These are phyloP conservation scores for Anisogramma anomala DNA, from an alignment of 2,329 filamentous ascomycete species.

Conservation along the genomic window DNA sequence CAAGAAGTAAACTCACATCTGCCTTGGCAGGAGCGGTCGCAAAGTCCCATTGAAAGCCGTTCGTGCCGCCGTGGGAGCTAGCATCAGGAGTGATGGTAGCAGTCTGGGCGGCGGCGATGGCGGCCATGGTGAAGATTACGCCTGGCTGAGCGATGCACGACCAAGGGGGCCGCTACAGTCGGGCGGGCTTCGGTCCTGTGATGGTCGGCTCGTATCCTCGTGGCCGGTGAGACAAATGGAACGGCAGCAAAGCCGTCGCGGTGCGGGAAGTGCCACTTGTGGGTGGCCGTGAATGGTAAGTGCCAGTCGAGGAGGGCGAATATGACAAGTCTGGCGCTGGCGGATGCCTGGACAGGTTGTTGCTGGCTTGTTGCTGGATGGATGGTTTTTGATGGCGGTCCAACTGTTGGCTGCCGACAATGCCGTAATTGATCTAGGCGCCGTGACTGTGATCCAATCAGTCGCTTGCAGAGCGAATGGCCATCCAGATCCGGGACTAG, in stretches of 20 bases:
- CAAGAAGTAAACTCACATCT: constrained; percentile 31
- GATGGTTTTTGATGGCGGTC: constrained; percentile 2
- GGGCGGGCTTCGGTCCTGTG: no score
- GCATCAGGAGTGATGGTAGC: constrained; percentile 37
- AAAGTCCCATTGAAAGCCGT: constrained; percentile 34
- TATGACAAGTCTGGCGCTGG: no score
- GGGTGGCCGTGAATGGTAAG: no score
- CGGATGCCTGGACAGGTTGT: not conserved
- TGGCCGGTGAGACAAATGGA: constrained; percentile 10
- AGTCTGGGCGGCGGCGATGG: constrained; percentile 39
- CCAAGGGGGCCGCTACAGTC: no score
- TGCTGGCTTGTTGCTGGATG: constrained; percentile 1
- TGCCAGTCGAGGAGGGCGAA: no score
- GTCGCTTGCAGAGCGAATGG: not conserved
- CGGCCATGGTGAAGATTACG: constrained; percentile 33
- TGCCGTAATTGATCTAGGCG: constrained; percentile 14
- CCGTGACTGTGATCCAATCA: constrained; percentile 10
- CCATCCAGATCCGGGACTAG: not conserved
- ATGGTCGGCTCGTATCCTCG: constrained; percentile 4
- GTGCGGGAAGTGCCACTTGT: no score
- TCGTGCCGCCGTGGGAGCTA: constrained; percentile 37
- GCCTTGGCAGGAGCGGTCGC: constrained; percentile 18
- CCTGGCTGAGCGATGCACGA: no score
- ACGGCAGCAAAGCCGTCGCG: not conserved
- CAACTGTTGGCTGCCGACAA: constrained; percentile 8